phyloP scores from a whole-genome alignment of 2,329 filamentous ascomycete genomes.

The Colletotrichum cordylinicola region DNA sequence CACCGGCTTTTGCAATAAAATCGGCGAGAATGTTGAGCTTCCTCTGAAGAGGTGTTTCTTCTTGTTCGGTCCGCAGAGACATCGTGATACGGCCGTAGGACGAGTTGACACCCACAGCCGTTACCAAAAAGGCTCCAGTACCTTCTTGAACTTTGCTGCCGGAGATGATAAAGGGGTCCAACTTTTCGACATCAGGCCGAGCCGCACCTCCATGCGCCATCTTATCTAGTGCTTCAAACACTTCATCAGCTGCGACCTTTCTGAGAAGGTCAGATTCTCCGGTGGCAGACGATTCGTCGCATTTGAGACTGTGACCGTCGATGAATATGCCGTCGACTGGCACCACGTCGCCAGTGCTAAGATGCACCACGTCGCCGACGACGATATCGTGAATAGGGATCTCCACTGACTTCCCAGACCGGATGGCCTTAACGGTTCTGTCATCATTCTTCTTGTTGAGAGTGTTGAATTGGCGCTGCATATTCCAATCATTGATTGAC shows the following conservation, averaged over 20 bases:
- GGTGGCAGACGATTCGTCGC: constrained; percentile 73
- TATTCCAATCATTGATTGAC: constrained; percentile 67
- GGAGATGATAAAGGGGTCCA: constrained; percentile 68
- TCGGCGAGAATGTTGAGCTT: constrained; percentile 58
- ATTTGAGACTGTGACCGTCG: constrained; percentile 67
- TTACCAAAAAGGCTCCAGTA: constrained; percentile 58
- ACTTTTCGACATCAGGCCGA: not conserved
- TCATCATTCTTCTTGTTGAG: constrained; percentile 66
- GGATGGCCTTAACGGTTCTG: constrained; percentile 65
- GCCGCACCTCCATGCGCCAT: constrained; percentile 50
- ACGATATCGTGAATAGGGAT: constrained; percentile 69
- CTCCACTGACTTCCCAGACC: constrained; percentile 66
- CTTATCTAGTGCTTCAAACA: constrained; percentile 59
- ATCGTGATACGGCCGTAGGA: constrained; percentile 63
- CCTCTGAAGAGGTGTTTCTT: constrained; percentile 58
- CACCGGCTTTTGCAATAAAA: constrained; percentile 36
- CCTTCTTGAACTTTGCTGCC: constrained; percentile 62
- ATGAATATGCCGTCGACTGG: constrained; percentile 73
- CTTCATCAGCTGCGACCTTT: constrained; percentile 65
- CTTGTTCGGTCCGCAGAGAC: constrained; percentile 57
- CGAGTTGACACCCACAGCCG: constrained; percentile 59
- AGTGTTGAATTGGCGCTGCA: constrained; percentile 64
- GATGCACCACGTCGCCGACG: constrained; percentile 69
- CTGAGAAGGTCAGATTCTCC: constrained; percentile 74
- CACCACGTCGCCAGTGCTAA: constrained; percentile 72